Percentiles rank a stretch among this genome's conserved stretches.
Conservation (phyloP, 2,329 filamentous ascomycete species). For the Juglanconis sp. region DNA sequence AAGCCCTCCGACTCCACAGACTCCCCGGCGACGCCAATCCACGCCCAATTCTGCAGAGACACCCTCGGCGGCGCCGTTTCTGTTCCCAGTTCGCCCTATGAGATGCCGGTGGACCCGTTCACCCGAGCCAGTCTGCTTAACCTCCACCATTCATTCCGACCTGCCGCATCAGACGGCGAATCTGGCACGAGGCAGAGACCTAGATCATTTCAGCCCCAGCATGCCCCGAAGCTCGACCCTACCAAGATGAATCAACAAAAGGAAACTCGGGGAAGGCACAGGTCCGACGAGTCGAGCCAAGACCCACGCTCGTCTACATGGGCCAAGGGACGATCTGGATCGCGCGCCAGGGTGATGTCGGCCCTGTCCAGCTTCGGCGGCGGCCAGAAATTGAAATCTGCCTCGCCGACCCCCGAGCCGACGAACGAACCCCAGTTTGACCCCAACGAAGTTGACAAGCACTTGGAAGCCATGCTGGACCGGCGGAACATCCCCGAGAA, state of each 20-base stretch:
- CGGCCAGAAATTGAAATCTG: constrained; percentile 35
- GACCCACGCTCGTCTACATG: constrained; percentile 20
- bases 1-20: constrained; percentile 53
- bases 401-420: constrained; percentile 20
- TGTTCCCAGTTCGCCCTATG: constrained; percentile 13
- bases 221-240: constrained; percentile 24
- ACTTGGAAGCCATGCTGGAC: constrained; percentile 67
- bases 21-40: constrained; percentile 65
- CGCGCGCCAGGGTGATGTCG: constrained; percentile 37
- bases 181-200: constrained; percentile 41
- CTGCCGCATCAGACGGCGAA: constrained; percentile 4
- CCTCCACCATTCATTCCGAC: constrained; percentile 20
- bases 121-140: constrained; percentile 15
- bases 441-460: constrained; percentile 52
- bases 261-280: constrained; percentile 19
- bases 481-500: constrained; percentile 91
- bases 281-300: constrained; percentile 7
- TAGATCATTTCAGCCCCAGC: constrained; percentile 46
- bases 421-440: constrained; percentile 51
- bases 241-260: constrained; percentile 15
- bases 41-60: constrained; percentile 65
- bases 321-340: constrained; percentile 38
- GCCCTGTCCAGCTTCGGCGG: constrained; percentile 33
- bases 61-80: constrained; percentile 27
- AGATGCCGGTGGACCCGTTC: constrained; percentile 10